Evolutionary conservation across 495 filamentous ascomycete species (phyloP).

Genomic region (Gamarada debralockiae): DNA sequence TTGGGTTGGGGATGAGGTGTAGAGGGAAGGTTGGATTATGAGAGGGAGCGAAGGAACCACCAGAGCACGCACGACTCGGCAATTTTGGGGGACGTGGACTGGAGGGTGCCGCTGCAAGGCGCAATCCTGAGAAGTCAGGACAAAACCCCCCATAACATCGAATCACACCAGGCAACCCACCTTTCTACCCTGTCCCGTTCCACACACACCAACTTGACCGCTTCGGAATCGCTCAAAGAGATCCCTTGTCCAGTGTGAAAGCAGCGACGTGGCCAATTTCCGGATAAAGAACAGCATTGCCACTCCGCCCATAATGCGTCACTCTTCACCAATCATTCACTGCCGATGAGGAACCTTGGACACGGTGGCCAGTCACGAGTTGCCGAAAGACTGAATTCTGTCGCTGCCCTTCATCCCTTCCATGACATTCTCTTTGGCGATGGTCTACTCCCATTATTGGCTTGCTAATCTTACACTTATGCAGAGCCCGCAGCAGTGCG

Average conservation of each 20-base stretch:
- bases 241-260: neutral
- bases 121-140: too few relatives aligned
- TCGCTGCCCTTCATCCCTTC: slow-evolving; percentile 7
- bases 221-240: neutral
- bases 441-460: neutral
- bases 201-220: neutral
- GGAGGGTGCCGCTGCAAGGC: too few relatives aligned
- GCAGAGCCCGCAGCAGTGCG: neutral
- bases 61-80: too few relatives aligned
- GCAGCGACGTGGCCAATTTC: neutral
- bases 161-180: too few relatives aligned
- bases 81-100: too few relatives aligned
- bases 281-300: slow-evolving; percentile 6
- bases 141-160: too few relatives aligned
- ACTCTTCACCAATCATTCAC: neutral
- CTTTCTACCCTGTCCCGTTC: too few relatives aligned
- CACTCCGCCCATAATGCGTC: neutral
- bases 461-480: neutral
- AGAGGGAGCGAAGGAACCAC: slow-evolving; percentile 3
- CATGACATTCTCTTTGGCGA: slow-evolving; percentile 1
- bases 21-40: slow-evolving; percentile 9
- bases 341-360: neutral
- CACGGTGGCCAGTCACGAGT: too few relatives aligned
- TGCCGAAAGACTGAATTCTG: too few relatives aligned
- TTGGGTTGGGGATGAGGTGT: slow-evolving; percentile 11